Evolutionary conservation across 2,329 filamentous ascomycete genomes (phyloP), one percentile per base, ranked within the genome.

Genomic region (Aspergillus versicolor): DNA sequence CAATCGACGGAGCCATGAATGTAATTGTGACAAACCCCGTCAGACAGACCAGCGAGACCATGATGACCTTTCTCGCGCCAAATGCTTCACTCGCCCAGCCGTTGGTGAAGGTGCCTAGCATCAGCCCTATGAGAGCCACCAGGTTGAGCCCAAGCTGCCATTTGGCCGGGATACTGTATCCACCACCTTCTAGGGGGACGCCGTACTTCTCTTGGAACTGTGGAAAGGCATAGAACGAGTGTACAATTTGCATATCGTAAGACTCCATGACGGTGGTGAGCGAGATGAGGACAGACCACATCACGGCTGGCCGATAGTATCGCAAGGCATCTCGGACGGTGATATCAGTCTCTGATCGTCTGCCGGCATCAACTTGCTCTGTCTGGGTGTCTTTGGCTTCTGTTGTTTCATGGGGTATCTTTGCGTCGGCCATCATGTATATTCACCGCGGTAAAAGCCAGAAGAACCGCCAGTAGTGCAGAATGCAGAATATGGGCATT

Each of bases 1-100:
- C 64, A 3, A 81, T 70, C 50, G 74, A 74, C 47, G 75, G 67
- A 0, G 79, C 78, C 4, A 77, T 78, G 69, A 81, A 80, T 64
- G 78, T 75, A 42, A 81, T 71, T 21, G 77, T 73, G 17, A 77
- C 77, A 34, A 78, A 76, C 8, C 66, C 76, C 17, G 72, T 73
- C 47, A 80, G 70, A 24, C 75, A 60, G 2, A 66, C 59, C 3
- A 81, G 67, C 50, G 74, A 77, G 5, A 65, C 65, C 54, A 70
- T 60, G 63, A 71, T 68, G 8, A 69, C 71, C 19, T 59, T 52
- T n/a, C 70, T 58, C 30, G 67, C 71, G 2, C 71, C 71, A 19
- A 69, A 61, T 9, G 64, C 63, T 24, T 72, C 69, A 11, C 67
- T 65, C 11, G 68, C 45, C 24, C 66, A 59, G 30, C 66, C 66